These are phyloP conservation scores for Pseudohalonectria lignicola DNA, from an alignment of 2,329 filamentous ascomycete species.

Conservation along the genomic window DNA sequence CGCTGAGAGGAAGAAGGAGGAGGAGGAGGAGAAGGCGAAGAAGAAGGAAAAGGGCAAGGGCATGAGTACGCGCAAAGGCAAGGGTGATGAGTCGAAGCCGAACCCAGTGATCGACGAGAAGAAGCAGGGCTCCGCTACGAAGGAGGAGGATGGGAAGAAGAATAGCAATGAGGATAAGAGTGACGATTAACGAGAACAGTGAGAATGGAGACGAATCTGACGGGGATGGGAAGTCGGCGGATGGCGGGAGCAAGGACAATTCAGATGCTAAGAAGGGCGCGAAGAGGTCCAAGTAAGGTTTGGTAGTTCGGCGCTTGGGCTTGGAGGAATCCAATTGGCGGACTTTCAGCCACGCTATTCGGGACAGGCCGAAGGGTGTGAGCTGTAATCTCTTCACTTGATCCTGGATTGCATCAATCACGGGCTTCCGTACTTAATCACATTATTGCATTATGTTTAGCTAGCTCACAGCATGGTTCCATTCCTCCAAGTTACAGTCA, in stretches of 20 bases:
- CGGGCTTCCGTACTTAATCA: no score
- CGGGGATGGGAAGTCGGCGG: slow-evolving; percentile 5
- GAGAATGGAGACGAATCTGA: slow-evolving; percentile 6
- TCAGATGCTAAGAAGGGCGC: no score
- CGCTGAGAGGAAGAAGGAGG: slow-evolving; percentile 14
- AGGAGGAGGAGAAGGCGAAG: slow-evolving; percentile 14
- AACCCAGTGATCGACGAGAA: slow-evolving; percentile 13
- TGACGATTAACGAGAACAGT: slow-evolving; percentile 8
- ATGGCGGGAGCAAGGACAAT: slow-evolving; percentile 1
- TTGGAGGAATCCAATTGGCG: no score
- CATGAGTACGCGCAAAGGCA: slow-evolving; percentile 5
- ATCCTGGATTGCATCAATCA: no score
- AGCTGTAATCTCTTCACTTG: no score
- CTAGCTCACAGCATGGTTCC: no score
- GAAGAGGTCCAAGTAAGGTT: no score
- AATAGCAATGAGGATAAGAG: slow-evolving; percentile 8
- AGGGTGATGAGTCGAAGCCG: slow-evolving; percentile 11
- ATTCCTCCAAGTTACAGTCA: no score
- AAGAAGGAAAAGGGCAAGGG: slow-evolving; percentile 5
- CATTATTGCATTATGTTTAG: no score
- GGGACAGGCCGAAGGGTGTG: no score
- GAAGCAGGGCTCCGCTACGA: slow-evolving; percentile 6
- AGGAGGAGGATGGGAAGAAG: slow-evolving; percentile 13
- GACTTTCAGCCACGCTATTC: no score
- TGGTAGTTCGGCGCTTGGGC: no score